These are phyloP conservation scores for Climacium dendroides DNA, from an alignment of 225 moss, liverwort and hornwort genomes.

Conservation along the genomic window DNA sequence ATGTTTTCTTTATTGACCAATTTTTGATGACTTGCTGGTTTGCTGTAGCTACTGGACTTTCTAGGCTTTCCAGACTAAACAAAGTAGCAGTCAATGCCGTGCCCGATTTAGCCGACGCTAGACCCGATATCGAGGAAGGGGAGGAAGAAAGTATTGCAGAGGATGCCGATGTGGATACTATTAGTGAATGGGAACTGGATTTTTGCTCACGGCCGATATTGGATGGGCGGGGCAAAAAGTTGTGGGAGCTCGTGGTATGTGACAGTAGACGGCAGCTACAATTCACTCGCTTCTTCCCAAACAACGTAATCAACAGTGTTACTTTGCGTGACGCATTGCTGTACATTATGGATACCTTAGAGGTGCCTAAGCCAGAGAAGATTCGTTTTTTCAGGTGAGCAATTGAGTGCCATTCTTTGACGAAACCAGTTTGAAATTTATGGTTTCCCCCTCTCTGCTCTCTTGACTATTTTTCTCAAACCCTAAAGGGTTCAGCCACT, in stretches of 20 bases:
- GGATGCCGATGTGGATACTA: slow-evolving; percentile 55
- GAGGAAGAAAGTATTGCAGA: slow-evolving; percentile 74
- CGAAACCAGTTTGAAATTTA: background rate
- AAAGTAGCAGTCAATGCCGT: slow-evolving; percentile 23
- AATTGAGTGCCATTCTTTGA: background rate
- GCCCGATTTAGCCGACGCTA: slow-evolving; percentile 44
- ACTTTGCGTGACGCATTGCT: slow-evolving; percentile 76
- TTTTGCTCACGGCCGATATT: slow-evolving; percentile 92
- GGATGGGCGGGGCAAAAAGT: slow-evolving; percentile 81
- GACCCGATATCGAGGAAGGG: slow-evolving; percentile 60
- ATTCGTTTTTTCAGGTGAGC: slow-evolving; percentile 85
- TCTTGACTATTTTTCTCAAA: too few species aligned
- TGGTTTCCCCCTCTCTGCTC: background rate
- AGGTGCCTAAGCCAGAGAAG: slow-evolving; percentile 84
- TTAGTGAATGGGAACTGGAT: slow-evolving; percentile 94
- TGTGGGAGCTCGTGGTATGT: slow-evolving; percentile 96
- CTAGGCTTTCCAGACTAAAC: slow-evolving; percentile 3
- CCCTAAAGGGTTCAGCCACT: background rate
- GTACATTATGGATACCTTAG: slow-evolving; percentile 79
- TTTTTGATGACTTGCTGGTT: background rate
- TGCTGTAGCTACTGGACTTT: slow-evolving; percentile 12
- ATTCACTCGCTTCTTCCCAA: slow-evolving; percentile 80
- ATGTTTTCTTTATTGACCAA: background rate
- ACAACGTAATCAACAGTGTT: slow-evolving; percentile 92
- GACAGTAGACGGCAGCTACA: slow-evolving; percentile 79